These are phyloP conservation scores for Pestalotiopsis sp. DNA, from an alignment of 2,329 filamentous ascomycete genomes.

Conservation along the genomic window DNA sequence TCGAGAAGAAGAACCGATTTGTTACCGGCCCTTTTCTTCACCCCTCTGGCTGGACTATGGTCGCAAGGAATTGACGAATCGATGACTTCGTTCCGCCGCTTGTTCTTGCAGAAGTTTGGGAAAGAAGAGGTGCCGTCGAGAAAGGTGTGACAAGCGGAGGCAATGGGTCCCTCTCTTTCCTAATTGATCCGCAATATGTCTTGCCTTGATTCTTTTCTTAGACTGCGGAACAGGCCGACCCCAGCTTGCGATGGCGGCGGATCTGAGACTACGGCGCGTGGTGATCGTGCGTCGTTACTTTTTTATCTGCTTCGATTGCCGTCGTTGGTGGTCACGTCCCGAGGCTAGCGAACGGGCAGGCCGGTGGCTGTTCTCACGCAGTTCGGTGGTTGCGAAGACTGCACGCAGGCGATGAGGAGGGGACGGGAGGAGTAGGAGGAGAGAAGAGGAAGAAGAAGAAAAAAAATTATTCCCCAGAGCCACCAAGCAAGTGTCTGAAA, in stretches of 20 bases:
- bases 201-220: neutral
- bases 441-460: neutral
- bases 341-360: neutral
- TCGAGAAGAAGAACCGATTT: neutral
- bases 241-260: neutral
- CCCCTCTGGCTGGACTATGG: neutral
- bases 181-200: neutral
- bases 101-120: neutral
- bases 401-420: neutral
- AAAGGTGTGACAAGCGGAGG: neutral
- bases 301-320: neutral
- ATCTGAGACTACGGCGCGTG: neutral
- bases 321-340: neutral
- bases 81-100: neutral
- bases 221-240: neutral
- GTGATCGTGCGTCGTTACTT: neutral
- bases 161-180: neutral
- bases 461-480: neutral
- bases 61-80: constrained; percentile 9
- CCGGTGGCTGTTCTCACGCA: neutral
- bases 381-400: neutral
- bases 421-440: neutral
- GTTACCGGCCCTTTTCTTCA: neutral
- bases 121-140: neutral
- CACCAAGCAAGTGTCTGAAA: neutral